These are phyloP conservation scores for Pulveroboletus sp. DNA, from an alignment of 768 basidiomycete genomes.

Conservation along the genomic window DNA sequence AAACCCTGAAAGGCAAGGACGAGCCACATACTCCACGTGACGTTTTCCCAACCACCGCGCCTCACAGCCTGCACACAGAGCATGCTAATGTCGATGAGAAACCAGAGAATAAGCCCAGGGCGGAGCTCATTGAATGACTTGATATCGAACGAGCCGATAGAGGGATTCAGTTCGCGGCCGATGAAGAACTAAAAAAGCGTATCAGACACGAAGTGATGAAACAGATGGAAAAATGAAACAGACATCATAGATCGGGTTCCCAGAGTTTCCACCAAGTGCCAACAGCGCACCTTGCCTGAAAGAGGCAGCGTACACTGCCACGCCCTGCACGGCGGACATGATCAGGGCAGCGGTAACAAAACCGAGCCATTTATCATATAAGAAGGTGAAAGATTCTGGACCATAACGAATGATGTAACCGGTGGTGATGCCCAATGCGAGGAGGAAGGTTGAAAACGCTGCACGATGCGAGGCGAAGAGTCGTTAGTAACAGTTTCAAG, in stretches of 20 bases:
- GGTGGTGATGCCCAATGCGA: conserved; percentile 66
- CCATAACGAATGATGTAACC: conserved; percentile 74
- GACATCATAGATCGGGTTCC: conserved; percentile 87
- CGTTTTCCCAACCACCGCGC: conserved; percentile 52
- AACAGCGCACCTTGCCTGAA: conserved; percentile 69
- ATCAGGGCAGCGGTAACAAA: conserved; percentile 76
- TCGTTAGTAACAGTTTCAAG: neutral
- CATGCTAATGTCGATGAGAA: conserved; percentile 85
- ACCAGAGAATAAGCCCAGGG: conserved; percentile 80
- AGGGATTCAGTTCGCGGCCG: conserved; percentile 92
- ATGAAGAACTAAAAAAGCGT: conserved; percentile 70
- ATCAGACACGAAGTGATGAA: neutral
- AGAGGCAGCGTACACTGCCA: conserved; percentile 64
- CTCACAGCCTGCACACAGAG: conserved; percentile 85
- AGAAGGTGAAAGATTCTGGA: conserved; percentile 75
- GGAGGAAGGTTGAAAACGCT: conserved; percentile 87
- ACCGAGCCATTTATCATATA: conserved; percentile 91
- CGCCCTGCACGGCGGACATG: conserved; percentile 74
- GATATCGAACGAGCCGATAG: conserved; percentile 70
- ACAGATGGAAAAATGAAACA: conserved; percentile 24
- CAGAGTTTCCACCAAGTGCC: conserved; percentile 89
- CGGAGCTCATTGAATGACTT: conserved; percentile 52
- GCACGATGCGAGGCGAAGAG: neutral
- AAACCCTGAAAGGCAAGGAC: conserved; percentile 79
- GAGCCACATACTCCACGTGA: conserved; percentile 91